Base-by-base conservation (phyloP, 495 filamentous ascomycete genomes). In the Bacidia rubella region DNA sequence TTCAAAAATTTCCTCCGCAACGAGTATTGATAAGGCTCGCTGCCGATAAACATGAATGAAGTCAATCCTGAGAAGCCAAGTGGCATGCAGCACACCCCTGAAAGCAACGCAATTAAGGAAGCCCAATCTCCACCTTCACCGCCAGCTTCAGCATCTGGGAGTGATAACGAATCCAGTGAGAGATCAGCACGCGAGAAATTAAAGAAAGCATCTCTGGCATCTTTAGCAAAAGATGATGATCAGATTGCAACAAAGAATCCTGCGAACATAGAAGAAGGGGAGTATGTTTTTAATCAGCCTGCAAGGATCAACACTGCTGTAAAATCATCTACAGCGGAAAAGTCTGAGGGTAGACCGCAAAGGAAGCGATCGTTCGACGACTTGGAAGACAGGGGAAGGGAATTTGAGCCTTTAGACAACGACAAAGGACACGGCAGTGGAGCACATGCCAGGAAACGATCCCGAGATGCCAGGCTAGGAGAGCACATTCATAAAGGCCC, bases 111-210 rank as follows among this genome's bases (percentile, higher is more conserved):
- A 5, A 5, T 9, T 12, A 42, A 51, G 2, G 27, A 15, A 21
- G 53, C 38, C n/a, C 23, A 50, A 19, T 25, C 52, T 23, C 38
- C 25, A 29, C 22, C 25, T 48, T 24, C 44, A 22, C 26, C 25
- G 7, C 47, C 51, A 17, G 32, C 39, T 40, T 35, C 29, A 46
- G 60, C 52, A 17, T 53, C 60, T 29, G 32, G 27, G 12, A 62
- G 69, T 47, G 74, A 77, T 57, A 73, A 71, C 49, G 72, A 75
- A 25, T 60, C 66, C 39, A 68, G 75, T 56, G 77, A 80, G 58
- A 70, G 73, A 52, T 76, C 75, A 10, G 76, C 80, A 41, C 70
- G 80, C 47, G 74, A 79, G 56, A 75, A 82, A 59, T 62, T 84
- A 42, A 77, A 79, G 63, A 71, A 81, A 59, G 79, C 80, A 3